A percentile compares a stretch with the other conserved stretches of the same genome.
Conservation (phyloP, 1,284 basidiomycete genomes). For the Ganoderma boninense region DNA sequence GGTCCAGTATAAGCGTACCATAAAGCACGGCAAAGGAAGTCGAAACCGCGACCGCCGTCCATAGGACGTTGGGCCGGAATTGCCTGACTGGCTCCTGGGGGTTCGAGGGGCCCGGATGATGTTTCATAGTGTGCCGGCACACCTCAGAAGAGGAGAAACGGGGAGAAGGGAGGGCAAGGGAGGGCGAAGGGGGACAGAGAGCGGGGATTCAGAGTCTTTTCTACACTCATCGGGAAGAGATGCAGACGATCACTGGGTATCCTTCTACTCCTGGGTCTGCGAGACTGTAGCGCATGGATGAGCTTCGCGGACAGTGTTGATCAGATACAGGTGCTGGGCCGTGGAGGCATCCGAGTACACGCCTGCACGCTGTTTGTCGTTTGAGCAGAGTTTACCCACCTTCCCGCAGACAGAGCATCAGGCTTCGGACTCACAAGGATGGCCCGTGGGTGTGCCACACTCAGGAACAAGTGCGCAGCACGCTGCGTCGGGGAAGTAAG, state of each 20-base stretch:
- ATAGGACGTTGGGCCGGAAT: background rate
- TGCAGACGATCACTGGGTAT: background rate
- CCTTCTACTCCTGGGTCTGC: background rate
- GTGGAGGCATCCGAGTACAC: background rate
- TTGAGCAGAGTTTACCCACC: background rate
- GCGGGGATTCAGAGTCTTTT: background rate
- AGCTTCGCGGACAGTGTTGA: background rate
- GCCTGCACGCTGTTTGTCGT: background rate
- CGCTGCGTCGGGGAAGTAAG: background rate
- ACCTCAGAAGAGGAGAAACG: background rate
- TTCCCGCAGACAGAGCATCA: background rate
- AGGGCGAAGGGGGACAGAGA: background rate
- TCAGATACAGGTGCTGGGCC: background rate
- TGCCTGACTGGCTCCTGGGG: background rate
- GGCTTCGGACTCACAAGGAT: background rate
- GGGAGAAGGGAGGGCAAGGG: background rate
- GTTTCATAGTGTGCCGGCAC: constrained; percentile 4
- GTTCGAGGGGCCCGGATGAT: background rate
- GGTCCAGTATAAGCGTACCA: background rate
- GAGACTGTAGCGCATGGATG: background rate
- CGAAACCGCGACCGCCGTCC: background rate
- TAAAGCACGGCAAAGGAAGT: background rate
- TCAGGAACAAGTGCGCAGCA: background rate
- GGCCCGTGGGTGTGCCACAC: background rate
- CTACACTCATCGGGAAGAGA: background rate